A percentile compares a stretch with the other conserved stretches of the same genome.
These are phyloP conservation scores for Mychonastes homosphaera DNA, from an alignment of 139 green algal species.

Conservation along the genomic window DNA sequence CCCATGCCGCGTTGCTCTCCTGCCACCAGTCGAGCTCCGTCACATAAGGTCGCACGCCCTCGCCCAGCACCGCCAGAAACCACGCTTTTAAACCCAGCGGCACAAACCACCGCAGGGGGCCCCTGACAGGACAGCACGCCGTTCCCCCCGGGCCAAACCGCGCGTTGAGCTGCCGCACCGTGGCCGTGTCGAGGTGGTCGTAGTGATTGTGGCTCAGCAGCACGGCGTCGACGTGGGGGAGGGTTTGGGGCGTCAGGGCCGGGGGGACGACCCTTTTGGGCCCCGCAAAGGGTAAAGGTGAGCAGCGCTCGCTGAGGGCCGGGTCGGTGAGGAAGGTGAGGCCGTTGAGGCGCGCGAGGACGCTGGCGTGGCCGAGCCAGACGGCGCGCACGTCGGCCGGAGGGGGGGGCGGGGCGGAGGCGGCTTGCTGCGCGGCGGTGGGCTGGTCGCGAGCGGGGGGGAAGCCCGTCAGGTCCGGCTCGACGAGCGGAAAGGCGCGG, in stretches of 20 bases:
- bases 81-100: constrained; percentile 50
- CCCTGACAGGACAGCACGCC: not conserved
- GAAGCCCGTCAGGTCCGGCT: too few relatives aligned
- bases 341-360: constrained; percentile 55
- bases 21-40: constrained; percentile 75
- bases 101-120: constrained; percentile 48
- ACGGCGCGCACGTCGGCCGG: constrained; percentile 5
- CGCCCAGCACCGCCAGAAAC: constrained; percentile 43
- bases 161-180: constrained; percentile 36
- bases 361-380: constrained; percentile 54
- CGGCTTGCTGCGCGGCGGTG: too few relatives aligned
- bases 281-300: constrained; percentile 33
- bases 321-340: constrained; percentile 67
- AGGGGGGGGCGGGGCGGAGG: not conserved
- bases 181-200: constrained; percentile 55
- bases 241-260: not conserved
- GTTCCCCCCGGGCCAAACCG: not conserved
- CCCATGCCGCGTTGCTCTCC: constrained; percentile 23
- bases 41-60: constrained; percentile 42
- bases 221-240: constrained; percentile 57
- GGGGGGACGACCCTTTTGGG: constrained; percentile 33
- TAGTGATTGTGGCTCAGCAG: constrained; percentile 70
- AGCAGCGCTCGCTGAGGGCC: constrained; percentile 44
- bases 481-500: constrained; percentile 8
- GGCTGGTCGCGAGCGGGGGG: too few relatives aligned